Percentiles rank a stretch among this genome's conserved stretches.
These are phyloP conservation scores for Citrullus colocynthis DNA, from an alignment of 306 rosid species.

Conservation along the genomic window DNA sequence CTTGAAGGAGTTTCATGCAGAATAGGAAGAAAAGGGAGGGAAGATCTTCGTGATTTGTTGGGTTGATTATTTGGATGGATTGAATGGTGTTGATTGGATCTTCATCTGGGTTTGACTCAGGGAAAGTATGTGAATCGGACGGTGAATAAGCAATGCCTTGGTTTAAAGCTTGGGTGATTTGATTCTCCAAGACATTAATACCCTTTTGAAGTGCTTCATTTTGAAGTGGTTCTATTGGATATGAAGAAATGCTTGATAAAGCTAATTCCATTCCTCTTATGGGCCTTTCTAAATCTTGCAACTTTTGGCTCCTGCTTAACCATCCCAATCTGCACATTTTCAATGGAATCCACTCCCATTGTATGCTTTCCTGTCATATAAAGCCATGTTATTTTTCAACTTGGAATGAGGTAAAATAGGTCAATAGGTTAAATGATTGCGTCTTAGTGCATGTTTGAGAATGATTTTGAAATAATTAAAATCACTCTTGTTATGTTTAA, in stretches of 20 bases:
- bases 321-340: slow-evolving; percentile 5
- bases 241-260: slow-evolving; percentile 23
- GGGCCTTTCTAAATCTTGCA: slow-evolving; percentile 26
- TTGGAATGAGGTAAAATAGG: too few species aligned
- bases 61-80: slow-evolving; percentile 29
- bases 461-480: too few species aligned
- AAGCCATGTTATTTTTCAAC: too few species aligned
- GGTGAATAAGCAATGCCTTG: slow-evolving; percentile 11
- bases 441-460: too few species aligned
- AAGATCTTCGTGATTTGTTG: slow-evolving; percentile 21
- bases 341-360: slow-evolving; percentile 45
- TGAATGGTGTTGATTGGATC: slow-evolving; percentile 17
- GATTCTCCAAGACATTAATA: slow-evolving; percentile 26
- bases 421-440: too few species aligned
- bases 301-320: slow-evolving; percentile 14
- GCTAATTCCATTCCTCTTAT: slow-evolving; percentile 60
- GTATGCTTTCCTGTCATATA: slow-evolving; percentile 34
- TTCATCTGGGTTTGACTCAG: slow-evolving; percentile 28
- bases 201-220: slow-evolving; percentile 21
- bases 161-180: slow-evolving; percentile 14
- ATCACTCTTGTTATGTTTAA: too few species aligned
- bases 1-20: slow-evolving; percentile 34
- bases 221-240: slow-evolving; percentile 20
- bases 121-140: slow-evolving; percentile 25
- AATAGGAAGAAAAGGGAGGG: slow-evolving; percentile 50